Conservation (phyloP, 768 basidiomycete genomes). For the Leucocoprinus leucothites region DNA sequence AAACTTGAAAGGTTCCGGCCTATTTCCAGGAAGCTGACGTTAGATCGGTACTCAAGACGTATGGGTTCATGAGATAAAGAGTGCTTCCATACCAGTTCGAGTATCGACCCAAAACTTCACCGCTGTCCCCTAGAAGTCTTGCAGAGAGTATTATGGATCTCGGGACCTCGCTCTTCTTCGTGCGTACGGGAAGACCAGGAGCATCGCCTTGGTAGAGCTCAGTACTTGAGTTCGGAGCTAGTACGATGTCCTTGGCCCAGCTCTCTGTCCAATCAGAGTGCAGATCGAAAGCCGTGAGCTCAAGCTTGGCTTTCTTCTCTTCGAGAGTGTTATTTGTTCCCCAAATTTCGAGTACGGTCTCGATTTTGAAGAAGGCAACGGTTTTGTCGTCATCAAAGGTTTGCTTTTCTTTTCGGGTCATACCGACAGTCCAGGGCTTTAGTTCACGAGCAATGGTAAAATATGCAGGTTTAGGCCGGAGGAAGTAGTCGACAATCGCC, state of each 20-base stretch:
- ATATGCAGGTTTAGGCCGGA: slow-evolving; percentile 90
- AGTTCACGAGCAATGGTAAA: slow-evolving; percentile 86
- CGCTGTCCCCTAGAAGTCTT: slow-evolving; percentile 55
- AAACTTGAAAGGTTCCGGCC: slow-evolving; percentile 96
- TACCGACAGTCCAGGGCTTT: slow-evolving; percentile 75
- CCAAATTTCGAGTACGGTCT: slow-evolving; percentile 78
- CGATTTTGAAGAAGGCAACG: slow-evolving; percentile 65
- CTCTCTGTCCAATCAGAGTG: slow-evolving; percentile 57
- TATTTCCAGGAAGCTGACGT: slow-evolving; percentile 22
- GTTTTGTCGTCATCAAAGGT: slow-evolving; percentile 55
- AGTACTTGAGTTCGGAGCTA: slow-evolving; percentile 75
- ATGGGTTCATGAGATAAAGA: neutral
- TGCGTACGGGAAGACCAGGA: slow-evolving; percentile 72
- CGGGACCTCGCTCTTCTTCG: slow-evolving; percentile 59
- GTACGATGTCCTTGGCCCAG: slow-evolving; percentile 46
- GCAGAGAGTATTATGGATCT: slow-evolving; percentile 70
- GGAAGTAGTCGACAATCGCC: slow-evolving; percentile 92
- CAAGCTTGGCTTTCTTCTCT: slow-evolving; percentile 57
- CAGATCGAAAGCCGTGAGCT: slow-evolving; percentile 64
- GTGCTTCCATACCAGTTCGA: slow-evolving; percentile 61
- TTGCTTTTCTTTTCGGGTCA: slow-evolving; percentile 74
- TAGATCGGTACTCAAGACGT: slow-evolving; percentile 6
- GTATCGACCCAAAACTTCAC: slow-evolving; percentile 63
- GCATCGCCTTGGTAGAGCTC: slow-evolving; percentile 75
- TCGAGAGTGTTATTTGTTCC: slow-evolving; percentile 75